Conservation (phyloP, 2,329 filamentous ascomycete genomes). For the Zymoseptoria pseudotritici region DNA sequence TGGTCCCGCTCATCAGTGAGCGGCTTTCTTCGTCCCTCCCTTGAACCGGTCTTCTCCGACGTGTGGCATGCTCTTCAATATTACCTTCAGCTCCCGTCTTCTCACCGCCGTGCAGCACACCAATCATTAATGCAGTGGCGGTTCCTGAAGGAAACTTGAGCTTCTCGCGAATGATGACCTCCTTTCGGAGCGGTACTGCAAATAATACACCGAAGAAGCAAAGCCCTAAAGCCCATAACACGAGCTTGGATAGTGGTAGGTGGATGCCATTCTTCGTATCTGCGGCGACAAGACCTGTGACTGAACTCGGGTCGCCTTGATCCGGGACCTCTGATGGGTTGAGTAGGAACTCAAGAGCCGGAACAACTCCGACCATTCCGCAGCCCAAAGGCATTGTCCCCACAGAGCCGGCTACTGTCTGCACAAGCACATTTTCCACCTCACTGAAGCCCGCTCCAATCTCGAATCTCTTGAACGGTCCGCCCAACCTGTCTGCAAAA, state of each 20-base stretch:
- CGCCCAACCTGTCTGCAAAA: slow-evolving; percentile 53
- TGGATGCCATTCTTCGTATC: slow-evolving; percentile 24
- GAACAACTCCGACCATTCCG: slow-evolving; percentile 90
- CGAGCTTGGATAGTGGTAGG: slow-evolving; percentile 60
- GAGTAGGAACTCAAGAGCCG: slow-evolving; percentile 81
- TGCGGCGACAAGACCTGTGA: neutral
- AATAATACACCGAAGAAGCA: slow-evolving; percentile 97
- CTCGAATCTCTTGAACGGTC: slow-evolving; percentile 15
- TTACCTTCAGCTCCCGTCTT: slow-evolving; percentile 30
- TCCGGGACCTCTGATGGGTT: slow-evolving; percentile 56
- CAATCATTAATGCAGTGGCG: slow-evolving; percentile 88
- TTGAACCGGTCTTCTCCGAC: slow-evolving; percentile 10
- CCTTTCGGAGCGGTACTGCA: slow-evolving; percentile 78
- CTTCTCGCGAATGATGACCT: slow-evolving; percentile 89
- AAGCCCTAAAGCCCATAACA: slow-evolving; percentile 85
- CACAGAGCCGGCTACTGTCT: slow-evolving; percentile 90
- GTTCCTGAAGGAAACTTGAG: slow-evolving; percentile 93
- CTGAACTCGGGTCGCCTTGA: slow-evolving; percentile 10
- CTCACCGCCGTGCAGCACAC: slow-evolving; percentile 67
- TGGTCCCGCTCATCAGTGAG: slow-evolving; percentile 26
- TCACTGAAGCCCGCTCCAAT: slow-evolving; percentile 66
- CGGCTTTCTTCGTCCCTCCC: slow-evolving; percentile 28
- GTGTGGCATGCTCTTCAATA: slow-evolving; percentile 30
- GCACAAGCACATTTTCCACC: slow-evolving; percentile 92
- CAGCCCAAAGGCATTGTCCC: slow-evolving; percentile 95